Percentiles rank a stretch among this genome's conserved stretches.
phyloP scores from a whole-genome alignment of 2,329 filamentous ascomycete species.

The Trichoderma sp. region DNA sequence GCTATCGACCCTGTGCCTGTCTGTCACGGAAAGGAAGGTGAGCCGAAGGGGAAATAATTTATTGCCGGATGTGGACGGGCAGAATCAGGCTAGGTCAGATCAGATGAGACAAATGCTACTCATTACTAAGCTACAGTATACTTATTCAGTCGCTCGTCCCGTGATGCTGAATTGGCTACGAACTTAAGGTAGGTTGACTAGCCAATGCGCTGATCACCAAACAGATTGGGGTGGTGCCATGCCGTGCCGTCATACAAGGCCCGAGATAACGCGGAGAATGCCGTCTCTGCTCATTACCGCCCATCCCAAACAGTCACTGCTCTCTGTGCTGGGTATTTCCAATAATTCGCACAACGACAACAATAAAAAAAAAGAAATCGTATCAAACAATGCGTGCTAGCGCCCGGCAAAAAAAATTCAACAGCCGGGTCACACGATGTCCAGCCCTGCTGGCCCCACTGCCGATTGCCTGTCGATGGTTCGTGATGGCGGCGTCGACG shows the following conservation, averaged over 20 bases:
- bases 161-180: background rate
- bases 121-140: too few relatives aligned
- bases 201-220: background rate
- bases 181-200: background rate
- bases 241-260: background rate
- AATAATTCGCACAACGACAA: background rate
- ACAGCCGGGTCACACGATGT: slow-evolving; percentile 7
- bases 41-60: background rate
- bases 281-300: too few relatives aligned
- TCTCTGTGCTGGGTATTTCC: too few relatives aligned
- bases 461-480: slow-evolving; percentile 7
- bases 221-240: background rate
- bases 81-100: background rate
- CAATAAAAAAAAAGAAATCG: background rate
- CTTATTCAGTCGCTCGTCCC: background rate
- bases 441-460: slow-evolving; percentile 3
- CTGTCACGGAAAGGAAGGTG: background rate
- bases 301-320: too few relatives aligned
- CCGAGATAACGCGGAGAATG: background rate
- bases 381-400: background rate
- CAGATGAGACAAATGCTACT: background rate
- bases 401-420: background rate
- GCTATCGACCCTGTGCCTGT: background rate
- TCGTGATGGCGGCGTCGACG: slow-evolving; percentile 11
- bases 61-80: background rate